Evolutionary conservation across 2,329 filamentous ascomycete genomes (phyloP), one percentile per base, ranked within the genome.

Genomic region (Fusarium globosum): DNA sequence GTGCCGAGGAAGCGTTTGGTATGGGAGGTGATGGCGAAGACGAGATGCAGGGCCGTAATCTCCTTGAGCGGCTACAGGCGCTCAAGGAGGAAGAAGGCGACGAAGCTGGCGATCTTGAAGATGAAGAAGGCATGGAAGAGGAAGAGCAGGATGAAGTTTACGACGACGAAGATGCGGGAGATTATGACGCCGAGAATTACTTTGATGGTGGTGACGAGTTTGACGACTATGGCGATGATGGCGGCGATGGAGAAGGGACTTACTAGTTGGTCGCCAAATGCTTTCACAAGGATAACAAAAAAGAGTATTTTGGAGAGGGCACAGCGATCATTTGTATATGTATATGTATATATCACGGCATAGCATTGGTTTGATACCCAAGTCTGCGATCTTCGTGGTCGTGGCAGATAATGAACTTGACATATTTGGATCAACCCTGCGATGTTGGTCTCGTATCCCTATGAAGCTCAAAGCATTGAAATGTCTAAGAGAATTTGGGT

Each of bases 151-250:
- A 87, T 61, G 85, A 87, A 61, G 82, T 81, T 30, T 88, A 86
- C 68, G 87, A 90, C 53, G 89, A 90, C 62, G 88, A 90, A 65
- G 87, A 88, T 55, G 89, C 87, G 4, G 88, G 89, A 13, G 89
- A 90, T 68, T 91, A 91, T 77, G 86, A 90, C 49, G 89, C 89
- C 6, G 89, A 91, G 75, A 84, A 85, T 15, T 90, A 90, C 81
- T 90, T 90, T 77, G 88, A 90, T 68, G 87, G 85, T 30, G 88
- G 87, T 18, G 87, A 88, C 69, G 87, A 89, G 30, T 85, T 88
- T 59, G 85, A 87, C 28, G 87, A 88, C 52, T 85, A 85, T 53
- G 87, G 84, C 7, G 86, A 86, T 15, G 86, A 85, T 13, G 88
- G 88, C 30, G 88, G 88, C 38, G 88, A 88, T 39, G 87, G 83